A percentile compares a stretch with the other conserved stretches of the same genome.
phyloP scores from a whole-genome alignment of 257 asterid genomes.

The Scutellaria baicalensis region DNA sequence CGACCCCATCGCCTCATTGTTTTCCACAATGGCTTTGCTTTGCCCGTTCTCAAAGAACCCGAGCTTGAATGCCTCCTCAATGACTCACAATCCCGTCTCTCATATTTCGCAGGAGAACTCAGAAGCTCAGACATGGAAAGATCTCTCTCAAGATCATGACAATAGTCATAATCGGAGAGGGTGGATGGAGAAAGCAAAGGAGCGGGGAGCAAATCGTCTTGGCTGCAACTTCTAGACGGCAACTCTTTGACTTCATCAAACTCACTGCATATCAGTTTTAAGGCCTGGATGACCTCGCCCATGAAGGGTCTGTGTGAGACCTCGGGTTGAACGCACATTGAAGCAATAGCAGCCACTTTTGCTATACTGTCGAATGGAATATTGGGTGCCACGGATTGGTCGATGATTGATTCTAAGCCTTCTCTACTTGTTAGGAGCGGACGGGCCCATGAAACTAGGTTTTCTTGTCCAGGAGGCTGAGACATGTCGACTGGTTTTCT shows the following conservation, averaged over 20 bases:
- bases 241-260: slow-evolving; percentile 37
- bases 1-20: slow-evolving; percentile 48
- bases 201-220: slow-evolving; percentile 31
- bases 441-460: slow-evolving; percentile 85
- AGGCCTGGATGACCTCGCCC: slow-evolving; percentile 97
- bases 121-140: slow-evolving; percentile 58
- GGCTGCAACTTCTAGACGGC: slow-evolving; percentile 40
- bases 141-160: slow-evolving; percentile 64
- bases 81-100: slow-evolving; percentile 39
- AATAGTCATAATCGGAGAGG: slow-evolving; percentile 36
- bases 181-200: slow-evolving; percentile 40
- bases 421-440: slow-evolving; percentile 62
- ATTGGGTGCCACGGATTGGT: slow-evolving; percentile 49
- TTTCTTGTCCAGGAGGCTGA: slow-evolving; percentile 90
- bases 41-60: slow-evolving; percentile 54
- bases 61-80: slow-evolving; percentile 68
- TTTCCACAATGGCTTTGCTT: slow-evolving; percentile 49
- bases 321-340: slow-evolving; percentile 94
- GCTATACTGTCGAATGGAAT: slow-evolving; percentile 54
- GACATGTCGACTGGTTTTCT: slow-evolving; percentile 91
- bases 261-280: slow-evolving; percentile 72
- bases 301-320: slow-evolving; percentile 89
- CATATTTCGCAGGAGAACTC: slow-evolving; percentile 29
- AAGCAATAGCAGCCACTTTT: slow-evolving; percentile 90
- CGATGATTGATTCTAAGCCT: slow-evolving; percentile 54